These are phyloP conservation scores for Acanthamoeba polyphaga DNA, from an alignment of 208 protist species.

Conservation along the genomic window DNA sequence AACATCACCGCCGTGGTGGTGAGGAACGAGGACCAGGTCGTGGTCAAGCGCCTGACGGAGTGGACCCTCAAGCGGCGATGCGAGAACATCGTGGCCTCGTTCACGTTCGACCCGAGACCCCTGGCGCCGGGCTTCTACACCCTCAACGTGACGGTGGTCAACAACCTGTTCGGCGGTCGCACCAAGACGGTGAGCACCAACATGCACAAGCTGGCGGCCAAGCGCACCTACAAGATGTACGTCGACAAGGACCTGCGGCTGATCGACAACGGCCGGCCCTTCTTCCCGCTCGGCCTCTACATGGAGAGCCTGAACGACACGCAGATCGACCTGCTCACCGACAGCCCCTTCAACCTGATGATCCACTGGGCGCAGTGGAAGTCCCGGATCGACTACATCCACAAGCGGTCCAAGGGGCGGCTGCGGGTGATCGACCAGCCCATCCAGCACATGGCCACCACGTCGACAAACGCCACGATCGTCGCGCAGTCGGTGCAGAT, in stretches of 20 bases:
- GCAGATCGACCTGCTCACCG: neutral
- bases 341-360: slow-evolving; percentile 24
- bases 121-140: slow-evolving; percentile 6
- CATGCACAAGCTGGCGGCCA: slow-evolving; percentile 24
- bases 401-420: neutral
- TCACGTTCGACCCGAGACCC: neutral
- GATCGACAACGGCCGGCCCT: slow-evolving; percentile 27
- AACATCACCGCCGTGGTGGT: neutral
- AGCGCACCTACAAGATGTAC: slow-evolving; percentile 28
- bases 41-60: neutral
- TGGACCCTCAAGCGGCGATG: neutral
- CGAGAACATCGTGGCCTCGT: slow-evolving; percentile 35
- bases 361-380: slow-evolving; percentile 10
- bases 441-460: slow-evolving; percentile 36
- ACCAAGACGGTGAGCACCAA: slow-evolving; percentile 30
- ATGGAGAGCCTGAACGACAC: neutral
- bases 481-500: neutral
- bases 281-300: slow-evolving; percentile 13
- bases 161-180: neutral
- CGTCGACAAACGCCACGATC: neutral
- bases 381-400: slow-evolving; percentile 1
- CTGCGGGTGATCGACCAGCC: neutral
- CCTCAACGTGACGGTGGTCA: slow-evolving; percentile 15
- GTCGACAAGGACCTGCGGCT: slow-evolving; percentile 21
- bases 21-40: neutral